Conservation (phyloP, 495 filamentous ascomycete species). For the Hyaloscypha finlandica region DNA sequence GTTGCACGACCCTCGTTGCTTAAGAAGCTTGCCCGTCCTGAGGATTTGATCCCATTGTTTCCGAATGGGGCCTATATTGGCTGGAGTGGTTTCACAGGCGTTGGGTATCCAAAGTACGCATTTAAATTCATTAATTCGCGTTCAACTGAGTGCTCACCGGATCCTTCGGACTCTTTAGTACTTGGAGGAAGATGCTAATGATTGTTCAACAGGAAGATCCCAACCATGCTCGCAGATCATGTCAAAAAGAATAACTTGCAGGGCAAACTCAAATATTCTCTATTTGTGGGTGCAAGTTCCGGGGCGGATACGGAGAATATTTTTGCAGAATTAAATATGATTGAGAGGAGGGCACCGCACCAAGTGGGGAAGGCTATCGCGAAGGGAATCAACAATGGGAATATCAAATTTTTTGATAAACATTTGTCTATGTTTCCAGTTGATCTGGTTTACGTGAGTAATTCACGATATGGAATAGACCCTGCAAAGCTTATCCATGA, state of each 20-base stretch:
- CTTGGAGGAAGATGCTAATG: conserved; percentile 12
- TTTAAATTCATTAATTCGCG: neutral
- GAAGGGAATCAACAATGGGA: conserved; percentile 86
- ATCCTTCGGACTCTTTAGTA: neutral
- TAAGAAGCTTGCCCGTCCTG: conserved; percentile 74
- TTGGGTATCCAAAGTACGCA: conserved; percentile 85
- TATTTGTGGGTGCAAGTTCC: conserved; percentile 88
- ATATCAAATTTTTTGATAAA: conserved; percentile 92
- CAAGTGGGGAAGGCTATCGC: conserved; percentile 91
- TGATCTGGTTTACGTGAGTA: conserved; percentile 76
- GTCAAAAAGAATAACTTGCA: conserved; percentile 88
- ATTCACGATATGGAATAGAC: neutral
- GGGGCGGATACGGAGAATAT: conserved; percentile 78
- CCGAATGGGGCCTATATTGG: conserved; percentile 83
- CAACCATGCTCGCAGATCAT: conserved; percentile 82
- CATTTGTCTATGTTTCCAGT: conserved; percentile 92
- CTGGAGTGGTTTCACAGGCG: conserved; percentile 90
- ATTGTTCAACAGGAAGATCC: conserved; percentile 63
- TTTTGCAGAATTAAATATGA: conserved; percentile 67
- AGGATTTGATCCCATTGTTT: conserved; percentile 79
- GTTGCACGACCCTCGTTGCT: conserved; percentile 75
- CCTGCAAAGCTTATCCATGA: neutral
- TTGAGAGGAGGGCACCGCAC: conserved; percentile 80
- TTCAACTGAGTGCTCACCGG: neutral
- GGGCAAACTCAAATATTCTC: conserved; percentile 78